Evolutionary conservation across 495 filamentous ascomycete genomes (phyloP), one percentile per base, ranked within the genome.

Genomic region (Venustampulla echinocandica): DNA sequence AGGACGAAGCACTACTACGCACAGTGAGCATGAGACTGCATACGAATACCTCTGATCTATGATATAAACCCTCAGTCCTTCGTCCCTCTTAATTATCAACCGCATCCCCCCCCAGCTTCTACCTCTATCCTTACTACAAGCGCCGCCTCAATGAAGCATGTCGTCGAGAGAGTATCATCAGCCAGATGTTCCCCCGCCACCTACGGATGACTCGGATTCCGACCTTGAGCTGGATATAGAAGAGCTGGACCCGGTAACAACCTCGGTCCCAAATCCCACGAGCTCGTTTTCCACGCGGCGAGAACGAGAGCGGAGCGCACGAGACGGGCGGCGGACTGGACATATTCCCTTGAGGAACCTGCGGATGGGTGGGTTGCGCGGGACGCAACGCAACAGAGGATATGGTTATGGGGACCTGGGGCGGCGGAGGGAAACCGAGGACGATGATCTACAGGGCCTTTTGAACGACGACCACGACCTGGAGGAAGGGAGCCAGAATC

Each of bases 331-430:
- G 36, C 63, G 38, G 54, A 55, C 46, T 50, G 67, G 70, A 24
- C 71, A 75, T 21, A 89, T 87, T 54, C 81, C 84, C 14, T 59
- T 89, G 47, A 75, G 81, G 25, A 85, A 78, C 55, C 64, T 89
- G 57, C 81, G 83, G 46, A 77, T 80, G 59, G 78, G 81, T 43
- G 57, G 57, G 4, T 33, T 59, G 52, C 42, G 57, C 36, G 53
- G 72, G 17, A n/a, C n/a, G n/a, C 49, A 62, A 19, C 66, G 62
- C 34, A 75, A 74, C 56, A 66, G 72, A 59, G 64, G 61, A 58
- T 58, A 50, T 61, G 75, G 61, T 62, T 80, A 69, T 71, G 76
- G 72, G 67, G 77, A 71, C 56, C 69, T 70, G 69, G 79, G 81
- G 53, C 63, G 63, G 55, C 62, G 74, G 69, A 53, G 70, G 33